Evolutionary conservation across 148 eudicot species (phyloP).

Genomic region (Fallopia convolvulus): DNA sequence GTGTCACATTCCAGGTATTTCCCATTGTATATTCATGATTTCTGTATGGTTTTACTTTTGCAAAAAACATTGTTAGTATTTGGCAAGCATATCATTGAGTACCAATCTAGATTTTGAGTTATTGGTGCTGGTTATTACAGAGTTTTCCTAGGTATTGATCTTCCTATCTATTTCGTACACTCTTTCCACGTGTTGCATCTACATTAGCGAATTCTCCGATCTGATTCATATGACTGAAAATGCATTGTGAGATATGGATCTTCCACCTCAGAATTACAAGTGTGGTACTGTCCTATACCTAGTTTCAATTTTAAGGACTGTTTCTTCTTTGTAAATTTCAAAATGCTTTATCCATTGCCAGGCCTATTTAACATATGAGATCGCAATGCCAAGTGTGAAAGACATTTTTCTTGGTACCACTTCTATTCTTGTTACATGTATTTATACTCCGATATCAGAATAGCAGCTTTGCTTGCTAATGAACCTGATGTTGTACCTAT

Average conservation of each 20-base stretch:
- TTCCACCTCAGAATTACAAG: background rate
- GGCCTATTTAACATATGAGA: too few relatives aligned
- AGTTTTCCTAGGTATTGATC: background rate
- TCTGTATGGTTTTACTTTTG: background rate
- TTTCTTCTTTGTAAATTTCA: background rate
- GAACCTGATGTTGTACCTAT: background rate
- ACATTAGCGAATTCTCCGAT: too few relatives aligned
- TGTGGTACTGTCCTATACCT: background rate
- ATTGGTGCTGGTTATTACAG: background rate
- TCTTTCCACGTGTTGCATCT: too few relatives aligned
- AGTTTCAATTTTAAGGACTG: too few relatives aligned
- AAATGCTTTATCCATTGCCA: background rate
- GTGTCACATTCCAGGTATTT: conserved; percentile 87
- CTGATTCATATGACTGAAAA: too few relatives aligned
- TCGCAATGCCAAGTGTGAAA: too few relatives aligned
- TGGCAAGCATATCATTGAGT: too few relatives aligned
- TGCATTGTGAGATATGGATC: background rate
- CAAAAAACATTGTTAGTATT: background rate
- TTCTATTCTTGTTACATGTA: background rate
- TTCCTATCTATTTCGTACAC: background rate
- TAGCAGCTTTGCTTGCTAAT: background rate
- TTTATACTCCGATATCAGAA: background rate
- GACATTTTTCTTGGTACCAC: background rate
- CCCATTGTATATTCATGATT: background rate
- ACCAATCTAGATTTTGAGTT: too few relatives aligned